Percentiles rank a stretch among this genome's conserved stretches.
phyloP scores from a whole-genome alignment of 768 basidiomycete genomes.

The Xanthoconium stramineum region DNA sequence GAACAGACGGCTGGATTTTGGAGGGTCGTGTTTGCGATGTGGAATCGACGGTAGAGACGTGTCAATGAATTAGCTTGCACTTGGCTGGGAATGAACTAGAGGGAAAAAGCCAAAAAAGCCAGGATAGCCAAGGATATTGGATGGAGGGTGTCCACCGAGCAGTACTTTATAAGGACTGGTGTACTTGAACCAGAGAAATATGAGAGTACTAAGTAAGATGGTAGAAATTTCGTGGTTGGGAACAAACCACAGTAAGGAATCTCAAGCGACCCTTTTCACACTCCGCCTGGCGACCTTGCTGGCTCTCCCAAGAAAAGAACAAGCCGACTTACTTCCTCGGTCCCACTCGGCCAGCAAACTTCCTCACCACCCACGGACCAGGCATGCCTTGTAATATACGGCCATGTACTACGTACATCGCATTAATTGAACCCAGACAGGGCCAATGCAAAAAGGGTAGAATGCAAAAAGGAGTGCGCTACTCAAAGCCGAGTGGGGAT shows the following conservation, averaged over 20 bases:
- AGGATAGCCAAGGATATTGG: slow-evolving; percentile 30
- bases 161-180: slow-evolving; percentile 34
- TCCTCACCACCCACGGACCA: not conserved
- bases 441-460: slow-evolving; percentile 10
- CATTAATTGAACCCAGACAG: slow-evolving; percentile 18
- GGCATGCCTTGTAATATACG: slow-evolving; percentile 16
- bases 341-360: not conserved
- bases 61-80: slow-evolving; percentile 31
- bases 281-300: slow-evolving; percentile 25
- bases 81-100: slow-evolving; percentile 27
- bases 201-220: slow-evolving; percentile 37
- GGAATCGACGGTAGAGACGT: slow-evolving; percentile 22
- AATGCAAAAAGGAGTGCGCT: slow-evolving; percentile 10
- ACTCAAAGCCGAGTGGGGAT: slow-evolving; percentile 22
- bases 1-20: slow-evolving; percentile 17
- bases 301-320: slow-evolving; percentile 6
- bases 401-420: slow-evolving; percentile 4
- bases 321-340: slow-evolving; percentile 8
- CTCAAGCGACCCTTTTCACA: slow-evolving; percentile 31
- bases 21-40: slow-evolving; percentile 28
- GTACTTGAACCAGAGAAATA: slow-evolving; percentile 36
- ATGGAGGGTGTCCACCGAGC: slow-evolving; percentile 29
- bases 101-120: slow-evolving; percentile 12
- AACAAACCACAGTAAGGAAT: slow-evolving; percentile 25
- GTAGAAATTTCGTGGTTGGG: slow-evolving; percentile 32